Evolutionary conservation across 2,329 filamentous ascomycete genomes (phyloP), one percentile per base, ranked within the genome.

Genomic region (Xylaria polymorpha): DNA sequence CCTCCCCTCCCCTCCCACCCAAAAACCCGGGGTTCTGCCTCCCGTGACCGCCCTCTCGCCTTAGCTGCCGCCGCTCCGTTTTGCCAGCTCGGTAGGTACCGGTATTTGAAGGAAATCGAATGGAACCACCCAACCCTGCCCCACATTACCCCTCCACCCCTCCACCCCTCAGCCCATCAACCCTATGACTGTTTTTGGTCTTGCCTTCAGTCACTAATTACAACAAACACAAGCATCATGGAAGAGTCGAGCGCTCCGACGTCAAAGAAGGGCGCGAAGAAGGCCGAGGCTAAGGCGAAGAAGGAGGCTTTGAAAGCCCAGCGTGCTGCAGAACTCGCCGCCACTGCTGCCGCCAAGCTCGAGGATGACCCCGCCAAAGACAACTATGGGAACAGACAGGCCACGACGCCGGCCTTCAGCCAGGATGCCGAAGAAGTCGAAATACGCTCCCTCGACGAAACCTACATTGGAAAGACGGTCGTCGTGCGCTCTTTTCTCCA

Each of bases 401-500:
- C 22, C 14, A 58, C 56, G 20, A 32, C 18, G 35, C 44, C 44
- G 20, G 4, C 20, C 44, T 61, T 61, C 46, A 61, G 44, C 32
- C 43, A 32, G 2, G 32, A 51, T 20, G 46, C 59, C 44, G 10
- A 22, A 3, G 58, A 50, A 25, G 44, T 61, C 58, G 82, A 89
- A 66, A 85, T 97, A 46, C 85, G 86, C 66, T 83, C 86, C 60
- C 82, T 97, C n/a, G 81, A 84, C 62, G 89, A 93, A 58, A 83
- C 86, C 62, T 83, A 91, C 79, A 81, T 90, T 53, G 91, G 89
- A 75, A 90, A 92, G 83, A 88, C 88, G 37, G 87, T 61, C 5
- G 58, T 48, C n/a, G 43, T 61, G 2, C 88, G 94, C 44, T 93
- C 89, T 37, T 93, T 92, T 85, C 87, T 98, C 46, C 93, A 97